Base-by-base conservation (phyloP, 2,329 filamentous ascomycete species). In the Cladophialophora immunda region DNA sequence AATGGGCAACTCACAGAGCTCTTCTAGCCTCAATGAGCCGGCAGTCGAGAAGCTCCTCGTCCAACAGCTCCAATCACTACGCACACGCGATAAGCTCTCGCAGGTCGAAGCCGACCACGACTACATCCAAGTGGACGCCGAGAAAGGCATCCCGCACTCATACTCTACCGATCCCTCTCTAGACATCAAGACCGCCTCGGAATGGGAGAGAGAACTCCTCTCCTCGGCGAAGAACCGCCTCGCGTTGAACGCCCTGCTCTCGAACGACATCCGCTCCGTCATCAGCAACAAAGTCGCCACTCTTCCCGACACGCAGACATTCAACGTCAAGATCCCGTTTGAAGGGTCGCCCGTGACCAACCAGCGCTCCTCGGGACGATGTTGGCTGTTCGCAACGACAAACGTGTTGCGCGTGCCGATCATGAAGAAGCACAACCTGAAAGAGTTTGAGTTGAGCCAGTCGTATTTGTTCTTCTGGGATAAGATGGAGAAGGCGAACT, bases 391-490 rank as follows among this genome's bases (percentile, higher is more conserved):
- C 73, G 93, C 93, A 0, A 88, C 91, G 4, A 95, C 92, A n/a
- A 97, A 97, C 73, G 89, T 96, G 64, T 95, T 97, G 80, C 90
- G 93, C 30, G 86, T 97, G n/a, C 90, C 92, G 0, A 83, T 97
- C 55, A 94, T 95, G 90, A 90, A 92, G 79, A 90, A 90, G 74
- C 91, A 96, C 78, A 87, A 89, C 70, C 86, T 97, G 22, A 86
- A 89, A 55, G 83, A 86, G 61, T 96, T 97, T 74, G 92, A 97
- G 82, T 84, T 97, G n/a, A 93, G 90, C 32, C 93, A 97, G 79
- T 85, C 90, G 0, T 96, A 96, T 75, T 85, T 97, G 3, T 97
- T 94, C 81, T 97, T 93, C 84, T 96, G 91, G 90, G 93, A 97
- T 78, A 97, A 97, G 81, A 87, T 97, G 22, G 93, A 97, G 79